Percentiles rank a stretch among this genome's conserved stretches.
Conservation (phyloP, 106 monocot genomes). For the Acorus gramineus region DNA sequence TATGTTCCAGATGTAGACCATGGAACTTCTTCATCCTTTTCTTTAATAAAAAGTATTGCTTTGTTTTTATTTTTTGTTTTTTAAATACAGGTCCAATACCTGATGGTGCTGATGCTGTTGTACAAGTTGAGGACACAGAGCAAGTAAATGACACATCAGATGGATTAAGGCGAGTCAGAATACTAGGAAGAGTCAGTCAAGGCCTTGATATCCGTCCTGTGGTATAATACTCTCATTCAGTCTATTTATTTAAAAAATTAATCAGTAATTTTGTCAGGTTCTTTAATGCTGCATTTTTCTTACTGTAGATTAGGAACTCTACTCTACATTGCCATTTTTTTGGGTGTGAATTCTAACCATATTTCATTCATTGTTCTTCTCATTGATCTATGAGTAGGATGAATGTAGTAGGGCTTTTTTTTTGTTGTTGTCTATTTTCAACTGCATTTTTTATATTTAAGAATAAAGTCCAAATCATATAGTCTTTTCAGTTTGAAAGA, state of each 20-base stretch:
- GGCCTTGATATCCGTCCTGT: slow-evolving; percentile 75
- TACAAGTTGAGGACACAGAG: slow-evolving; percentile 89
- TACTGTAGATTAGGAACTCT: no score
- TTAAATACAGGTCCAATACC: slow-evolving; percentile 66
- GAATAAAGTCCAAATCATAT: no score
- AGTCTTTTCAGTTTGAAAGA: no score
- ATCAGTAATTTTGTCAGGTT: not conserved
- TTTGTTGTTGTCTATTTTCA: no score
- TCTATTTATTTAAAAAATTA: not conserved
- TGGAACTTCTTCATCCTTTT: not conserved
- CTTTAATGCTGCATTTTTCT: not conserved
- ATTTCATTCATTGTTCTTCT: no score
- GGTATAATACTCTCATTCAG: slow-evolving; percentile 26
- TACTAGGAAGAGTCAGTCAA: slow-evolving; percentile 41
- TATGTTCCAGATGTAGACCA: not conserved
- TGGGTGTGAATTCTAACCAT: no score
- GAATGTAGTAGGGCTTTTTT: no score
- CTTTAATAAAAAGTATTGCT: not conserved
- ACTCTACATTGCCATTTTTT: no score
- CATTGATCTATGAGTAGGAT: no score
- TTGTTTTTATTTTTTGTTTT: not conserved
- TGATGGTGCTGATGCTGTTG: slow-evolving; percentile 89
- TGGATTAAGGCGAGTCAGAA: slow-evolving; percentile 46
- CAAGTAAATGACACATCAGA: slow-evolving; percentile 18
- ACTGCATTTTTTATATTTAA: no score